phyloP scores from a whole-genome alignment of 495 filamentous ascomycete genomes.

The Xanthoparmelia taractica region DNA sequence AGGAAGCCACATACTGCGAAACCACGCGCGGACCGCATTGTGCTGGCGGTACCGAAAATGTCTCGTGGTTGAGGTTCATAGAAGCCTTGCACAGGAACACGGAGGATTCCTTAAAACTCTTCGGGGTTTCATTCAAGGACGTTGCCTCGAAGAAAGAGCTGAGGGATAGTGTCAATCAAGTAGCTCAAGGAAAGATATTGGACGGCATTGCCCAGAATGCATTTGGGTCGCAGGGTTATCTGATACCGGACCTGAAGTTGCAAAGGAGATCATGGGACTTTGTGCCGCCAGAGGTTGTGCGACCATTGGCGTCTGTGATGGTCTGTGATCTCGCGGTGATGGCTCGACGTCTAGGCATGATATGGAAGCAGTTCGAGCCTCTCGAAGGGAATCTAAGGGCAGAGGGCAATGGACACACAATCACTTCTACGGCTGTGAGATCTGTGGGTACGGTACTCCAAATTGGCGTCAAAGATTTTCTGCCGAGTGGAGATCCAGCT shows the following conservation, averaged over 20 bases:
- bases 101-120: neutral
- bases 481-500: neutral
- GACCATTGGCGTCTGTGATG: constrained; percentile 28
- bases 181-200: neutral
- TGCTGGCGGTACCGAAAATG: constrained; percentile 10
- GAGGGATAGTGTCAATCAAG: too few species aligned
- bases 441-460: constrained; percentile 30
- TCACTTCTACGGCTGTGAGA: constrained; percentile 27
- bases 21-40: neutral
- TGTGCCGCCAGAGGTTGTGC: constrained; percentile 31
- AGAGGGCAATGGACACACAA: constrained; percentile 29
- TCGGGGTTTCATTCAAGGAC: neutral
- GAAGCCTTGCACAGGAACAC: constrained; percentile 15
- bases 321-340: constrained; percentile 30
- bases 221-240: neutral
- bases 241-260: constrained; percentile 5
- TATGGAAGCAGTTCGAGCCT: constrained; percentile 31
- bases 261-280: constrained; percentile 30
- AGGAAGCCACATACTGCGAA: constrained; percentile 7
- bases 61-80: constrained; percentile 20
- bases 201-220: neutral
- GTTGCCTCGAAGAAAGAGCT: neutral
- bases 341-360: constrained; percentile 31
- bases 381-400: constrained; percentile 29
- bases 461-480: constrained; percentile 15